These are phyloP conservation scores for Silybum marianum DNA, from an alignment of 129 eudicot species.

Conservation along the genomic window DNA sequence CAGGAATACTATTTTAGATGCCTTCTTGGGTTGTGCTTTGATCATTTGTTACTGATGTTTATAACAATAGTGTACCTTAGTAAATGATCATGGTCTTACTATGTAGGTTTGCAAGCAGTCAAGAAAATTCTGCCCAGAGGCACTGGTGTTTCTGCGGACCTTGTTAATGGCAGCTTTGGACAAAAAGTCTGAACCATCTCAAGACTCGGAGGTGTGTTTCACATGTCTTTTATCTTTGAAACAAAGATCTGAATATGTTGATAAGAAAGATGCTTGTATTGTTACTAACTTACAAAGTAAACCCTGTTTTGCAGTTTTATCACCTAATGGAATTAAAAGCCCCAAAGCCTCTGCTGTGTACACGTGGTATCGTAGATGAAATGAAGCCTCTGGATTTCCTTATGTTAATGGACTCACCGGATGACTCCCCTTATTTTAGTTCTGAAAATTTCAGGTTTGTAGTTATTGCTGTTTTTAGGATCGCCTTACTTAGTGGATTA, in stretches of 20 bases:
- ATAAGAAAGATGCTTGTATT: neutral
- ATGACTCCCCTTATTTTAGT: slow-evolving; percentile 64
- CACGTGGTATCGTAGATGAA: slow-evolving; percentile 47
- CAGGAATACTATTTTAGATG: neutral
- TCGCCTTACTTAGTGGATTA: too few species aligned
- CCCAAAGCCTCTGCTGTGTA: slow-evolving; percentile 55
- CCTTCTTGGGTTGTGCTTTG: neutral
- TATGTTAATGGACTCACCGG: slow-evolving; percentile 66
- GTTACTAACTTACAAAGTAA: slow-evolving; percentile 14
- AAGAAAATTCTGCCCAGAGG: slow-evolving; percentile 91
- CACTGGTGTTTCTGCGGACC: slow-evolving; percentile 62
- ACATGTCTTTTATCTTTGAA: neutral
- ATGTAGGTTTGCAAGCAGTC: slow-evolving; percentile 81
- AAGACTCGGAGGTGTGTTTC: slow-evolving; percentile 56
- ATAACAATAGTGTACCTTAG: neutral
- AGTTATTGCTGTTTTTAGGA: neutral
- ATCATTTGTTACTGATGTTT: neutral
- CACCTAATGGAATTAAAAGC: slow-evolving; percentile 78
- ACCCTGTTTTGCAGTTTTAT: slow-evolving; percentile 47
- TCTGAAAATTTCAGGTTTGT: slow-evolving; percentile 76
- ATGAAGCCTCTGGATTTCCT: slow-evolving; percentile 71
- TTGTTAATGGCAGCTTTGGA: slow-evolving; percentile 61
- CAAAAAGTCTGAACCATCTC: slow-evolving; percentile 37
- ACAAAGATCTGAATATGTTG: neutral
- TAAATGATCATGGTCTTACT: slow-evolving; percentile 18